Evolutionary conservation across 306 rosid species (phyloP), one percentile per base, ranked within the genome.

Genomic region (Myrica gale): DNA sequence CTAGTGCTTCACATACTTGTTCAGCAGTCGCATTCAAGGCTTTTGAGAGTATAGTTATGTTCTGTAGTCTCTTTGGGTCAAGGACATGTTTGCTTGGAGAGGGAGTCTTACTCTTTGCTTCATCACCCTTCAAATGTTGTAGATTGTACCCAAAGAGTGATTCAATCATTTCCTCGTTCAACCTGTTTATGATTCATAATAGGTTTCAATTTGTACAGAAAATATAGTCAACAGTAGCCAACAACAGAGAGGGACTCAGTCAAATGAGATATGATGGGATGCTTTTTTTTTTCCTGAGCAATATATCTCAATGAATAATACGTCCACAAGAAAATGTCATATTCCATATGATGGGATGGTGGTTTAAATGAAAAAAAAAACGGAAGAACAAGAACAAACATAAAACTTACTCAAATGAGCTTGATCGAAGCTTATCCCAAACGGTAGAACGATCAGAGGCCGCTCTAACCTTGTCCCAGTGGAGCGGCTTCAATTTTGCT

Each of bases 381-480:
- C 37, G 37, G 37, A 32, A 32, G 37, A 32, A 32, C 37, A 32
- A 32, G 37, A 32, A 32, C 37, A 32, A 32, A 32, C 37, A 32
- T 32, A 32, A 32, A 61, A 84, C 99, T 85, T 88, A 96, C 99
- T 96, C 99, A 26, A 96, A 96, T 71, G 99, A 96, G 80, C 92
- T 96, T 54, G 98, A 84, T 82, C 98, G 77, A 17, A 96, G 83
- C 80, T 89, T 96, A 81, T 96, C 98, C 99, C 99, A 96, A 68
- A 96, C 98, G 93, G 87, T 96, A 10, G 98, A 88, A 58, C 86
- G 91, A 73, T 96, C 91, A 3, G 99, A 93, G 21, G 92, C 91
- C 45, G 99, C 93, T 82, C 98, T 88, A 39, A 96, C 98, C 91
- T 96, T 96, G 84, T 92, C 99, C 99, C 98, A 96, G n/a, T 96